These are phyloP conservation scores for Zangia roseola DNA, from an alignment of 768 basidiomycete species.

Conservation along the genomic window DNA sequence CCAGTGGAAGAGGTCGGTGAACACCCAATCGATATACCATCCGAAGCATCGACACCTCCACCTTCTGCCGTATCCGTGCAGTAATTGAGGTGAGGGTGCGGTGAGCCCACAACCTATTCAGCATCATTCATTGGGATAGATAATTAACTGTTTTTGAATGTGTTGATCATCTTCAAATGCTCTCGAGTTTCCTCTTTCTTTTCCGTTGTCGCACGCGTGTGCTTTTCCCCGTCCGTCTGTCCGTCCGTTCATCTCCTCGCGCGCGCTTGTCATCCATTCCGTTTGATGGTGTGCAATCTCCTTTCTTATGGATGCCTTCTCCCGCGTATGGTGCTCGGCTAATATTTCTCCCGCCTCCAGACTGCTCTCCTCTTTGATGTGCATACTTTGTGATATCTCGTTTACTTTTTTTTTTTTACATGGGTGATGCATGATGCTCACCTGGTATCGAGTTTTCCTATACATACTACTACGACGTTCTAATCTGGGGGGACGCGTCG, in stretches of 20 bases:
- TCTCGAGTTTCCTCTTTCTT: constrained; percentile 6
- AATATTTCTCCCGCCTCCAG: constrained; percentile 1
- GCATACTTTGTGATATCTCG: constrained; percentile 18
- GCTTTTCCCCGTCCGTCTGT: constrained; percentile 5
- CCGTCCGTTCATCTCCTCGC: neutral
- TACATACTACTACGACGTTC: constrained; percentile 23
- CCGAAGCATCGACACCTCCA: constrained; percentile 29
- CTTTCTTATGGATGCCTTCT: constrained; percentile 17
- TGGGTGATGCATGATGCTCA: constrained; percentile 8
- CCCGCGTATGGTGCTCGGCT: constrained; percentile 22
- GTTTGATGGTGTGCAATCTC: constrained; percentile 4
- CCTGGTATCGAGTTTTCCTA: constrained; percentile 13
- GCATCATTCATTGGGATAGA: constrained; percentile 18
- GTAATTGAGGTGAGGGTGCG: constrained; percentile 13
- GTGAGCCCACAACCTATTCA: constrained; percentile 4
- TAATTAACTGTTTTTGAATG: constrained; percentile 33
- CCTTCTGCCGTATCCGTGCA: constrained; percentile 30
- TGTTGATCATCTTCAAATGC: constrained; percentile 34
- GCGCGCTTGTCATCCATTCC: constrained; percentile 3
- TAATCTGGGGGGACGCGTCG: constrained; percentile 21
- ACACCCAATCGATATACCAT: constrained; percentile 23
- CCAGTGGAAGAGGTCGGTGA: constrained; percentile 24
- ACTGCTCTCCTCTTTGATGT: constrained; percentile 15
- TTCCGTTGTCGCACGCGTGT: constrained; percentile 13
- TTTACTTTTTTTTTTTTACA: neutral